A percentile compares a stretch with the other conserved stretches of the same genome.
These are phyloP conservation scores for Sinapis alba DNA, from an alignment of 441 rosid genomes.

Conservation along the genomic window DNA sequence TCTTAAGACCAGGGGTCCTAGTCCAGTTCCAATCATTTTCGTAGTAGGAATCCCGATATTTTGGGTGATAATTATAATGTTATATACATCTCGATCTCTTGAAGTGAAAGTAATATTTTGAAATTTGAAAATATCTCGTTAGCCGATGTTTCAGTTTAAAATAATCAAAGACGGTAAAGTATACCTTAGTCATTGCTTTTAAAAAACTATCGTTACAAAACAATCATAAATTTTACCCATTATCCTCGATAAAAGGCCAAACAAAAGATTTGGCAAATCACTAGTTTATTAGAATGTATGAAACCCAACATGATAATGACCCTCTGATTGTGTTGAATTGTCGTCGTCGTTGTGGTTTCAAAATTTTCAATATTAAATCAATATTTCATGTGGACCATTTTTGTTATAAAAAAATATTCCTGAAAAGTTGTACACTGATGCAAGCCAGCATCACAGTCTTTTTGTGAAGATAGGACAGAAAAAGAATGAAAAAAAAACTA, in stretches of 20 bases:
- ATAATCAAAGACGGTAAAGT: constrained; percentile 24
- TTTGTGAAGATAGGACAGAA: constrained; percentile 24
- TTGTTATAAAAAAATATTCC: constrained; percentile 21
- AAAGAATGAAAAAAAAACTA: not conserved
- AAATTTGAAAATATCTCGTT: constrained; percentile 16
- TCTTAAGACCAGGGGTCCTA: not conserved
- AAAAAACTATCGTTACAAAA: not conserved
- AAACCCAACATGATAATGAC: constrained; percentile 37
- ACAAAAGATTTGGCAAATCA: constrained; percentile 20
- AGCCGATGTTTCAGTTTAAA: constrained; percentile 1
- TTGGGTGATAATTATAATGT: not conserved
- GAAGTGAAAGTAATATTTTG: constrained; percentile 28
- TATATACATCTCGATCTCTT: constrained; percentile 13
- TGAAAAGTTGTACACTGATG: constrained; percentile 32
- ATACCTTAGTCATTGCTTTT: constrained; percentile 13
- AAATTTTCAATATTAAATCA: not conserved
- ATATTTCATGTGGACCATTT: constrained; percentile 23
- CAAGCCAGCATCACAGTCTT: constrained; percentile 31
- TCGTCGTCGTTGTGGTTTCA: constrained; percentile 15
- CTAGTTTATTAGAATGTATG: constrained; percentile 6
- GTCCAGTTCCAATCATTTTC: constrained; percentile 35
- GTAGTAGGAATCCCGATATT: constrained; percentile 30
- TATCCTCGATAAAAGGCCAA: constrained; percentile 18
- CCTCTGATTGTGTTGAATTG: constrained; percentile 18
- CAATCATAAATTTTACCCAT: not conserved